A percentile compares a stretch with the other conserved stretches of the same genome.
Conservation (phyloP, 805 yeast genomes). For the Kazachstania psychrophila region DNA sequence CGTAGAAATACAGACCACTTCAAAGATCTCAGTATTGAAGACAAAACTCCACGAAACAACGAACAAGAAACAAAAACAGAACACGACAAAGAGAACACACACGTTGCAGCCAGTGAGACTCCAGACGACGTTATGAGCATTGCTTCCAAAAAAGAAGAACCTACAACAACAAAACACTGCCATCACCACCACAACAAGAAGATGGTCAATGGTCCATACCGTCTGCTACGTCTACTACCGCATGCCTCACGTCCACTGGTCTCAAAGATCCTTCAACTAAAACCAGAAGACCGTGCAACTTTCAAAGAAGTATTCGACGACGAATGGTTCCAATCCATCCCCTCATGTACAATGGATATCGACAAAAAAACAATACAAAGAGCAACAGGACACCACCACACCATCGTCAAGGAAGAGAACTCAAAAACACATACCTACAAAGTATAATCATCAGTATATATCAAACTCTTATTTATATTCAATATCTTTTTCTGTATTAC, state of each 20-base stretch:
- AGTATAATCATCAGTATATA: slow-evolving; percentile 1
- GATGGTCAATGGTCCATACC: slow-evolving; percentile 71
- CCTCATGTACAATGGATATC: slow-evolving; percentile 45
- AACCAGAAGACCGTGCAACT: slow-evolving; percentile 53
- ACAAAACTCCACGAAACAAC: neutral
- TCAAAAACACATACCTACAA: slow-evolving; percentile 13
- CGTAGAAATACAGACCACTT: neutral
- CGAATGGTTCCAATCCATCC: slow-evolving; percentile 59
- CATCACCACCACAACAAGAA: slow-evolving; percentile 29
- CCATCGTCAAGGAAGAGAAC: slow-evolving; percentile 38
- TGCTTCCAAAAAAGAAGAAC: neutral
- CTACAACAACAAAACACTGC: slow-evolving; percentile 42
- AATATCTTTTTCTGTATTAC: neutral
- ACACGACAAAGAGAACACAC: too few relatives aligned
- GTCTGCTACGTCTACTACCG: slow-evolving; percentile 69
- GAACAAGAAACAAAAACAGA: neutral
- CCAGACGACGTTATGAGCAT: neutral
- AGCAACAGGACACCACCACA: slow-evolving; percentile 44
- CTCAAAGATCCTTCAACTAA: slow-evolving; percentile 53
- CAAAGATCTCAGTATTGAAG: neutral
- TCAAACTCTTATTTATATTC: neutral
- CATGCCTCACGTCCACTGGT: slow-evolving; percentile 74
- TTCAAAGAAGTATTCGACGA: slow-evolving; percentile 56
- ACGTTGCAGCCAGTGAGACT: neutral
- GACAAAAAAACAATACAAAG: slow-evolving; percentile 31